Conservation (phyloP, 2,329 filamentous ascomycete genomes). For the Gaeumannomyces tritici region DNA sequence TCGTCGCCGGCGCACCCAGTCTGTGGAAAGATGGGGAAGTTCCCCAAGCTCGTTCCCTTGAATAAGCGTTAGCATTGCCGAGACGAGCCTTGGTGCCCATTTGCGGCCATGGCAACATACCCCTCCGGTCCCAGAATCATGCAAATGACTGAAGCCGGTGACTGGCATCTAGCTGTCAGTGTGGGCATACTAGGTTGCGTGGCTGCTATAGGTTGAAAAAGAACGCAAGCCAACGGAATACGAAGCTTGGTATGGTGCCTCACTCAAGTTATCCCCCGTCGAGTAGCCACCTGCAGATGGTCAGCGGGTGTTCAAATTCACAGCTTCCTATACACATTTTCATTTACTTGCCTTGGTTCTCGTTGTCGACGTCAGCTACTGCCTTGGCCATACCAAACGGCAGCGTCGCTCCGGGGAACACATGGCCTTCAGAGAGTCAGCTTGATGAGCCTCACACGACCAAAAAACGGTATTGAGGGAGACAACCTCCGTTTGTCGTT, state of each 20-base stretch:
- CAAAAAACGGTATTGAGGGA: not conserved
- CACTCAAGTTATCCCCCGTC: constrained; percentile 13
- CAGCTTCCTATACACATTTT: not conserved
- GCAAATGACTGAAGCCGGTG: constrained; percentile 20
- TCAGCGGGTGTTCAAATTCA: not conserved
- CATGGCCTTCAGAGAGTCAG: constrained; percentile 11
- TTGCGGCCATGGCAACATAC: constrained; percentile 13
- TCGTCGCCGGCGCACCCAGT: constrained; percentile 22
- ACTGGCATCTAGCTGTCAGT: constrained; percentile 9
- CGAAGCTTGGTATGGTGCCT: not conserved
- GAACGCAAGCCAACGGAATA: too few species aligned
- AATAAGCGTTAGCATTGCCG: not conserved
- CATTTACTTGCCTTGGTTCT: constrained; percentile 9
- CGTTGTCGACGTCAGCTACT: constrained; percentile 16
- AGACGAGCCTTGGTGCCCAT: too few species aligned
- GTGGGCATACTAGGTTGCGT: too few species aligned
- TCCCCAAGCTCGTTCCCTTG: constrained; percentile 17
- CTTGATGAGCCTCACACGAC: not conserved
- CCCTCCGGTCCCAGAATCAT: constrained; percentile 19
- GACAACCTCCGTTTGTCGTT: constrained; percentile 15
- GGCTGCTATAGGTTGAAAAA: too few species aligned
- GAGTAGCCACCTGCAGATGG: constrained; percentile 14
- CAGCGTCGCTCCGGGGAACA: constrained; percentile 18
- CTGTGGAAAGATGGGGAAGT: constrained; percentile 25
- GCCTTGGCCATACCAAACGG: constrained; percentile 20